Conservation (phyloP, 495 filamentous ascomycete genomes). For the Trichodelitschia bisporula region DNA sequence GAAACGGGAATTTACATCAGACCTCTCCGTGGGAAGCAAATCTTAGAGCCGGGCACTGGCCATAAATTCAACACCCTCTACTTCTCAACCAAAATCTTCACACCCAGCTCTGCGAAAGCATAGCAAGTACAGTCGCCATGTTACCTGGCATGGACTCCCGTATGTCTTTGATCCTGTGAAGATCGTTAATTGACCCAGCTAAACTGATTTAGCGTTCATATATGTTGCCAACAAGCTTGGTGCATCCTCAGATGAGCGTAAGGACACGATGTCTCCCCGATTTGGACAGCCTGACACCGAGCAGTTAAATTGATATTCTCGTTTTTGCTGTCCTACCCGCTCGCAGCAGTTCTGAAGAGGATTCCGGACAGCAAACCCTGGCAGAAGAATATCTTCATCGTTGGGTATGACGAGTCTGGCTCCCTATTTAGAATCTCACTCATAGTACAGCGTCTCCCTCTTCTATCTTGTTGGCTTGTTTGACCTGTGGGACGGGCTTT, state of each 20-base stretch:
- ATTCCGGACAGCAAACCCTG: slow-evolving; percentile 66
- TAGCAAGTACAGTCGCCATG: neutral
- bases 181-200: slow-evolving; percentile 5
- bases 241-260: slow-evolving; percentile 71
- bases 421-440: too few species aligned
- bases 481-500: slow-evolving; percentile 70
- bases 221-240: slow-evolving; percentile 40
- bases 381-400: slow-evolving; percentile 75
- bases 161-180: slow-evolving; percentile 1
- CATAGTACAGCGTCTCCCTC: slow-evolving; percentile 30
- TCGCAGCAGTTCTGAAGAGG: slow-evolving; percentile 72
- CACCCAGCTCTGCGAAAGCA: too few species aligned
- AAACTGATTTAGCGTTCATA: slow-evolving; percentile 36
- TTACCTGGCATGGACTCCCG: neutral
- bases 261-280: slow-evolving; percentile 8
- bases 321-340: slow-evolving; percentile 79
- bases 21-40: too few species aligned
- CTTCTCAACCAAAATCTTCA: too few species aligned
- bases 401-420: too few species aligned
- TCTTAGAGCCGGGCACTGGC: too few species aligned
- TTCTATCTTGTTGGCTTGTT: slow-evolving; percentile 94
- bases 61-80: too few species aligned
- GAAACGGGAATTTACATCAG: too few species aligned
- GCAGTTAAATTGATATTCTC: slow-evolving; percentile 82
- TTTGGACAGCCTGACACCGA: slow-evolving; percentile 6